Conservation (phyloP, 352 stramenopile species). For the Phytophthora meadii region DNA sequence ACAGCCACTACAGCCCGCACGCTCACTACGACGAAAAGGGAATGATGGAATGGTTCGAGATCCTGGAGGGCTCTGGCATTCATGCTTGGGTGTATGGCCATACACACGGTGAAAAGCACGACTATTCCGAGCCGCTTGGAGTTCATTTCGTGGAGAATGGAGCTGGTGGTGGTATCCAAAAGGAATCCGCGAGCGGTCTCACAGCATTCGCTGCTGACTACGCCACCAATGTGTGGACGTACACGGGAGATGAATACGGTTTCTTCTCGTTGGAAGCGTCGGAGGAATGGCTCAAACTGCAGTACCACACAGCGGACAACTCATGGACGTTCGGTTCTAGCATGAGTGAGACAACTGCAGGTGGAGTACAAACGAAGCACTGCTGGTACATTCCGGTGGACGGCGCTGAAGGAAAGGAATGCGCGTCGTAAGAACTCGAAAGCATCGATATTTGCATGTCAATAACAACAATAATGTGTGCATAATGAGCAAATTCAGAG, state of each 20-base stretch:
- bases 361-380: conserved; percentile 62
- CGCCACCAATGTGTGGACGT: conserved; percentile 64
- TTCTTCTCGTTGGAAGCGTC: conserved; percentile 62
- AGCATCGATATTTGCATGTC: too few relatives aligned
- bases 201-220: conserved; percentile 49
- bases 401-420: conserved; percentile 39
- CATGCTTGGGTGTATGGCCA: conserved; percentile 46
- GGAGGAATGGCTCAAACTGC: conserved; percentile 64
- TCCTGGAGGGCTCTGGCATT: conserved; percentile 40
- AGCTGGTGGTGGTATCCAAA: conserved; percentile 73
- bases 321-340: conserved; percentile 55
- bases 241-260: conserved; percentile 64
- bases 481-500: too few relatives aligned
- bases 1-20: conserved; percentile 61
- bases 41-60: conserved; percentile 51
- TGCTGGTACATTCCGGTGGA: conserved; percentile 73
- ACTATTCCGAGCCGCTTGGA: conserved; percentile 38
- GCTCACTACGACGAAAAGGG: conserved; percentile 42
- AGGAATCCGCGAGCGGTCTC: conserved; percentile 67
- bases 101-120: conserved; percentile 39
- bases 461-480: too few relatives aligned
- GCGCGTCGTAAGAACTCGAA: neutral
- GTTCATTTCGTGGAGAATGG: conserved; percentile 81
- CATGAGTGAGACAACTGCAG: conserved; percentile 40
- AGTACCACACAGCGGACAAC: conserved; percentile 67